Evolutionary conservation across 1,139 yeast species (phyloP).

Genomic region (Hyphopichia fennica): DNA sequence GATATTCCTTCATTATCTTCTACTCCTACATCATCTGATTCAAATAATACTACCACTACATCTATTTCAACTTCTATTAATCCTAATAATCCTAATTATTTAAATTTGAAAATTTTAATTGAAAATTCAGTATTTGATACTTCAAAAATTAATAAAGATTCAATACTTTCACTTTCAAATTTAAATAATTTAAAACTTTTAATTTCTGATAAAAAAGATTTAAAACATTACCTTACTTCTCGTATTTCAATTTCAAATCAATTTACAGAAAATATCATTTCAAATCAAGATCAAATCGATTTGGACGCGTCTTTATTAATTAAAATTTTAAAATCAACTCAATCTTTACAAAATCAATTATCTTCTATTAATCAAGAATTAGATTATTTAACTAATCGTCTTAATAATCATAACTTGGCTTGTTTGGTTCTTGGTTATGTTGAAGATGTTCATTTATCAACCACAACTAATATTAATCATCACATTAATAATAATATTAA

Average conservation of each 20-base stretch:
- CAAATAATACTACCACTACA: conserved; percentile 14
- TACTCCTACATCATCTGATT: conserved; percentile 15
- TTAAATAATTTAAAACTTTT: conserved; percentile 28
- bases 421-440: conserved; percentile 48
- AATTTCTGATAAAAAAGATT: conserved; percentile 32
- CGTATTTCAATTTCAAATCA: conserved; percentile 36
- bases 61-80: conserved; percentile 3
- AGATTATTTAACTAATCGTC: conserved; percentile 24
- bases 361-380: conserved; percentile 29
- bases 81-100: conserved; percentile 23
- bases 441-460: conserved; percentile 39
- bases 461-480: conserved; percentile 2
- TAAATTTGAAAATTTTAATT: conserved; percentile 43
- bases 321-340: conserved; percentile 36
- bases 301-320: conserved; percentile 28
- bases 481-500: no score
- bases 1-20: conserved; percentile 20
- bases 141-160: conserved; percentile 34
- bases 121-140: conserved; percentile 47
- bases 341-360: conserved; percentile 33
- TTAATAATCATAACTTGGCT: conserved; percentile 44
- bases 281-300: conserved; percentile 14
- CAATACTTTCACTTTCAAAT: conserved; percentile 33
- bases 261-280: conserved; percentile 29
- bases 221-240: conserved; percentile 32